Percentiles rank a stretch among this genome's conserved stretches.
Conservation (phyloP, 306 rosid species). For the Lupinus albus region DNA sequence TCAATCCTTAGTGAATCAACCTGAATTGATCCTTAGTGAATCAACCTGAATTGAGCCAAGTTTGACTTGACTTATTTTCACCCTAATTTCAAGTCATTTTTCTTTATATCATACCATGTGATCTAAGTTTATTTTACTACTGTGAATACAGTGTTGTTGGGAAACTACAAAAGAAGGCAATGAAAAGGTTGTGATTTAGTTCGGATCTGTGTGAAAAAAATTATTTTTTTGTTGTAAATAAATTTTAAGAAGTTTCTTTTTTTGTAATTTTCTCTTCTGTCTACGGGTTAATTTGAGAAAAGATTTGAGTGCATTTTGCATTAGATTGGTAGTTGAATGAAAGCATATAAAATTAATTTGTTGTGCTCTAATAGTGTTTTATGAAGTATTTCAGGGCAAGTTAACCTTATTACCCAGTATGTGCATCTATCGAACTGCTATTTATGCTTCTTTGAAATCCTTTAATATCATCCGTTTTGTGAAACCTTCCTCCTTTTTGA, state of each 20-base stretch:
- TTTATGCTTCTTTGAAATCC: constrained; percentile 22
- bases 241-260: neutral
- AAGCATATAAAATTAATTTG: neutral
- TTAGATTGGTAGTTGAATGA: constrained; percentile 4
- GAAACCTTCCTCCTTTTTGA: constrained; percentile 23
- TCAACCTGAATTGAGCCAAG: no score
- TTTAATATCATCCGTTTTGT: constrained; percentile 13
- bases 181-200: no score
- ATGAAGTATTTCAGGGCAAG: no score
- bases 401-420: neutral
- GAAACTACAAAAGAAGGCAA: no score
- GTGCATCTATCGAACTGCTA: neutral
- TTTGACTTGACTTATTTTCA: no score
- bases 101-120: neutral
- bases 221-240: neutral
- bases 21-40: no score
- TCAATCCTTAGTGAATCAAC: no score
- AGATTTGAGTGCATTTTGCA: neutral
- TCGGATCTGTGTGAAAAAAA: neutral
- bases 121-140: no score
- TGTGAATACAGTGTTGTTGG: no score
- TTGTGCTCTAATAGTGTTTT: no score
- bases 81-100: no score
- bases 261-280: neutral
- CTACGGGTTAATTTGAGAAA: neutral